Evolutionary conservation across 495 filamentous ascomycete genomes (phyloP), one percentile per base, ranked within the genome.

Genomic region (Usnea hakonensis): DNA sequence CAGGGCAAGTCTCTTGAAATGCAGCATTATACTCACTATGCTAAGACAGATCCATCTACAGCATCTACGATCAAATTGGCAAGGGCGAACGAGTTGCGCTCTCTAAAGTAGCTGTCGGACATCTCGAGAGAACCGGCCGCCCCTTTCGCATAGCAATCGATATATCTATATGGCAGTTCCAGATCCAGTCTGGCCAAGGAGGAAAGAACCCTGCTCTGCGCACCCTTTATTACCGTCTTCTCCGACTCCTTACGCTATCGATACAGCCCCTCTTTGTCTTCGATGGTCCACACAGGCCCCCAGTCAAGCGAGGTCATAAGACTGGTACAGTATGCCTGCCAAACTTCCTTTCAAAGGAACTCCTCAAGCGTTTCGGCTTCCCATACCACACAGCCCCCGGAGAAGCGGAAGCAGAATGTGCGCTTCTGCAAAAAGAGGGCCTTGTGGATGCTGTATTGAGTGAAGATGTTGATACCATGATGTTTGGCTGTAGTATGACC

Each of bases 391-490:
- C 87, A 67, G 95, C 95, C 1, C 95, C 94, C 0, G 95, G 94
- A 17, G 95, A 99, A 69, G 95, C 95, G 1, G 95, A 99, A 69
- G 95, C 95, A 1, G 95, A 99, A 75, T 97, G 95, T 63, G 94
- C 95, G 0, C 73, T 91, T 2, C 72, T 99, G 23, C 92, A 99
- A 71, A 80, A 81, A 60, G 81, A 85, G 35, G 91, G 91, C 0
- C 78, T 96, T 48, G 95, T 97, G 4, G 95, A 99, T 74, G 94
- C 89, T 0, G 95, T 97, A 16, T 81, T 99, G 68, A 97, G 90
- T 70, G 92, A 99, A 72, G 95, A 99, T 77, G 91, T 97, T 41
- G 95, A 99, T 72, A 91, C 95, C 3, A 80, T 99, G 67, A 97
- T 99, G 95, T 99, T 97, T 71, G 95, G 95, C 3, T 91, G 89